Evolutionary conservation across 352 stramenopile species (phyloP).

Genomic region (Aphanomyces cochlioides): DNA sequence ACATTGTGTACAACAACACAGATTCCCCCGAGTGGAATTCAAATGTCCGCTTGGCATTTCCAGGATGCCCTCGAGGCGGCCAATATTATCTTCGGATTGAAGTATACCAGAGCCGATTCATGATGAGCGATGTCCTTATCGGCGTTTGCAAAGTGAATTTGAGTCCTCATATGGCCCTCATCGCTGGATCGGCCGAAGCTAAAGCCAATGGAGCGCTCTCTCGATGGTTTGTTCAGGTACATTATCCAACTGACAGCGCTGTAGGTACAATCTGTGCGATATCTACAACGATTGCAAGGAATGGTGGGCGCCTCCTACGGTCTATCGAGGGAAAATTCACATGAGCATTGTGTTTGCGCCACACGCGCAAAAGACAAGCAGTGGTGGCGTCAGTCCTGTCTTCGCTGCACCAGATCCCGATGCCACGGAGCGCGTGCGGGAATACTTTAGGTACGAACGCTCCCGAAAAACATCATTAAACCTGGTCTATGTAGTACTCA

Average conservation of each 20-base stretch:
- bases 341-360: conserved; percentile 74
- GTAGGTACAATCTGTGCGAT: conserved; percentile 71
- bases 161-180: conserved; percentile 73
- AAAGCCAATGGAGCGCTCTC: conserved; percentile 75
- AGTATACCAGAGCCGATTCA: conserved; percentile 81
- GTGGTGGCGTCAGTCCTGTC: neutral
- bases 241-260: no score
- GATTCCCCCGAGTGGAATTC: conserved; percentile 48
- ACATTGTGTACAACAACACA: conserved; percentile 44
- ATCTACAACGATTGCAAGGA: conserved; percentile 85
- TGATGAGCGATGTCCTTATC: conserved; percentile 70
- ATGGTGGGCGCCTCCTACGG: conserved; percentile 76
- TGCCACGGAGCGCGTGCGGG: conserved; percentile 22
- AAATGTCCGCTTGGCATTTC: conserved; percentile 74
- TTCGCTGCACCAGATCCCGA: conserved; percentile 2
- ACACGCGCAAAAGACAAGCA: conserved; percentile 27
- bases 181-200: conserved; percentile 72
- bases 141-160: conserved; percentile 84
- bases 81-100: conserved; percentile 78
- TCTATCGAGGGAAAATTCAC: conserved; percentile 75
- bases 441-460: conserved; percentile 28
- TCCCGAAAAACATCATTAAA: neutral
- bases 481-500: conserved; percentile 20
- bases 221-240: conserved; percentile 40
- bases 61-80: conserved; percentile 63